Conservation (phyloP, 768 basidiomycete genomes). For the Podaxis mareebaensis region DNA sequence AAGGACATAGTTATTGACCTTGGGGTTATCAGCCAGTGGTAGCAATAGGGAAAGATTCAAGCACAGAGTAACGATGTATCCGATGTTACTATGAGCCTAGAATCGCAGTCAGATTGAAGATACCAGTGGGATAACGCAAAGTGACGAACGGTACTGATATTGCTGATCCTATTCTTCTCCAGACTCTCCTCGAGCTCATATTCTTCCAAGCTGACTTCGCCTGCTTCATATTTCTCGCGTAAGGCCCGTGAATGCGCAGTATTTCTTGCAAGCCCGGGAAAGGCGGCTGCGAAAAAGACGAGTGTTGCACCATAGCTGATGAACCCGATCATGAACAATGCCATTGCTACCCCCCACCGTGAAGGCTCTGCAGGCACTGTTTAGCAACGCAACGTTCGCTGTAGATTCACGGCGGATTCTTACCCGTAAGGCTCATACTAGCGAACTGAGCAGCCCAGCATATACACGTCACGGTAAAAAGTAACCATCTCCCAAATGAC, state of each 20-base stretch:
- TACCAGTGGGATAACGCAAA: no score
- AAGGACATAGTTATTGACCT: conserved; percentile 74
- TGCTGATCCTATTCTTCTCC: conserved; percentile 85
- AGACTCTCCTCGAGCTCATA: conserved; percentile 77
- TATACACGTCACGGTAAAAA: conserved; percentile 68
- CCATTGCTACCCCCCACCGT: conserved; percentile 79
- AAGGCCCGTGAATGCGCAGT: conserved; percentile 62
- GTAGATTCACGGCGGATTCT: conserved; percentile 17
- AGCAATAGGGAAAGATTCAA: conserved; percentile 73
- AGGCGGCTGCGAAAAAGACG: conserved; percentile 77
- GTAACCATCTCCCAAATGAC: conserved; percentile 74
- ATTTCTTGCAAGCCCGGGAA: conserved; percentile 81
- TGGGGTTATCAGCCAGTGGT: conserved; percentile 56
- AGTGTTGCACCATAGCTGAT: conserved; percentile 79
- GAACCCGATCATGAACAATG: conserved; percentile 76
- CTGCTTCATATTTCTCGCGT: conserved; percentile 54
- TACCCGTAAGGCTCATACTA: conserved; percentile 71
- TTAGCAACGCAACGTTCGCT: not conserved
- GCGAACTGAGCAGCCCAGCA: conserved; percentile 85
- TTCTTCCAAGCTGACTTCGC: conserved; percentile 58
- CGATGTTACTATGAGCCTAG: conserved; percentile 76
- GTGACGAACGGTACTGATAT: conserved; percentile 69
- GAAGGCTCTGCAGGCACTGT: conserved; percentile 45
- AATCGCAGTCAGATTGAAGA: not conserved
- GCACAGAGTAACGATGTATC: conserved; percentile 63